Base-by-base conservation (phyloP, 1,284 basidiomycete species). In the Volvariella volvacea region DNA sequence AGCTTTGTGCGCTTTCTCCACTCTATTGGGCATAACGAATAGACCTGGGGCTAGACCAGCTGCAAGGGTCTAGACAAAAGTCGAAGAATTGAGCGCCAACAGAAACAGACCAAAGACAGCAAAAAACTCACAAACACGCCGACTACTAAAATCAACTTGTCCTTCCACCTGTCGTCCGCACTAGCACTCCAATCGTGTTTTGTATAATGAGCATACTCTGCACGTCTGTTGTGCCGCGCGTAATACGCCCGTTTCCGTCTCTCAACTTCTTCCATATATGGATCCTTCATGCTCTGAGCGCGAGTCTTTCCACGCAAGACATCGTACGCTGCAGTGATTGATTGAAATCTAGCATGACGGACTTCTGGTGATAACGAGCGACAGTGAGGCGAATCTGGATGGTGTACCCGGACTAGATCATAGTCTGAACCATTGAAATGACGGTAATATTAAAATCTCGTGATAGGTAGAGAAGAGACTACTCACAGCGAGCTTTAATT, bases 341-440 rank as follows among this genome's bases (percentile, higher is more conserved):
- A 65, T 51, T 81, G 78, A 51, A 86, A 86, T 9, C 74, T 73
- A 0, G 70, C 63, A 50, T 83, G 79, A 0, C 74, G 69, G 3
- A 70, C 59, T 19, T 71, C 66, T 0, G 73, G 57, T 3, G 76
- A 60, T 28, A 75, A 54, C 2, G 59, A 55, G 2, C 74, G 70
- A 39, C 72, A 71, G 21, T 72, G 56, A 0, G 70, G 64, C 0
- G 83, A 81, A 56, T 86, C 83, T 2, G 83, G 83, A 54, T 86
- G 83, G 57, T 86, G 82, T 21, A 74, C 64, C 28, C 78, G 71
- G 31, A 86, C 83, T 30, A 86, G 73, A 44, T 86, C 83, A 53
- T 80, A 85, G 59, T 86, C 83, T 86, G 50, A 16, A 28, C n/a
- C n/a, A 39, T 20, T 14, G 25, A 39, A 31, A 38, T 15, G 34